Conservation (phyloP, 495 filamentous ascomycete genomes). For the Daldinia concentrica region DNA sequence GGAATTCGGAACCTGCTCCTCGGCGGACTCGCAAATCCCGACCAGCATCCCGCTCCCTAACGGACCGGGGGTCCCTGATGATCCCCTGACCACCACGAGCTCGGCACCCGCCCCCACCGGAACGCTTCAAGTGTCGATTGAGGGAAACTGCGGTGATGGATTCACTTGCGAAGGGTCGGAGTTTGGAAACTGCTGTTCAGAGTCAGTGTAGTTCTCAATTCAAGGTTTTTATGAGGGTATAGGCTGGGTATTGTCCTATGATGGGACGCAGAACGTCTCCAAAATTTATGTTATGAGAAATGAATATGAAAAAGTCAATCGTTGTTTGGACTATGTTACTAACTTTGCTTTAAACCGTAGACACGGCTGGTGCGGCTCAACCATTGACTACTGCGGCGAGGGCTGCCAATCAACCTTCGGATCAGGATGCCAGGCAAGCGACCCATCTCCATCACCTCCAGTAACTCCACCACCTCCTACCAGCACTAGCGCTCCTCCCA, state of each 20-base stretch:
- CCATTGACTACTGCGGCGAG: constrained; percentile 50
- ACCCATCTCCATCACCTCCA: constrained; percentile 26
- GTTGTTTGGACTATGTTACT: constrained; percentile 1
- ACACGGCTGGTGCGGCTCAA: constrained; percentile 50
- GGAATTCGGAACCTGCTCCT: constrained; percentile 59
- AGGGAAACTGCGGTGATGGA: constrained; percentile 56
- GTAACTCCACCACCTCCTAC: constrained; percentile 22
- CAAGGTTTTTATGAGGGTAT: background rate
- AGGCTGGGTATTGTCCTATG: background rate
- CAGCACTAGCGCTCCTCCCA: constrained; percentile 28
- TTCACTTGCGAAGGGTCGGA: constrained; percentile 53
- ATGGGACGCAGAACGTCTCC: background rate
- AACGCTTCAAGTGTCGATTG: constrained; percentile 40
- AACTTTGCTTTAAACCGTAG: constrained; percentile 21
- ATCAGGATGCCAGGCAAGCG: constrained; percentile 48
- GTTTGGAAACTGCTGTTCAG: constrained; percentile 56
- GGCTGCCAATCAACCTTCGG: constrained; percentile 54
- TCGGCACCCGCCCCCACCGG: constrained; percentile 36
- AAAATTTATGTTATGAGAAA: constrained; percentile 6
- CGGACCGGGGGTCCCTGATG: constrained; percentile 29
- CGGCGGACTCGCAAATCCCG: constrained; percentile 28
- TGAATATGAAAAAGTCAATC: constrained; percentile 23
- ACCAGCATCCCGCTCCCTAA: constrained; percentile 26
- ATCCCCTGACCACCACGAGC: constrained; percentile 23
- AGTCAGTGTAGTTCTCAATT: constrained; percentile 37